A percentile compares a stretch with the other conserved stretches of the same genome.
These are phyloP conservation scores for Pseudopithomyces chartarum DNA, from an alignment of 2,329 filamentous ascomycete genomes.

Conservation along the genomic window DNA sequence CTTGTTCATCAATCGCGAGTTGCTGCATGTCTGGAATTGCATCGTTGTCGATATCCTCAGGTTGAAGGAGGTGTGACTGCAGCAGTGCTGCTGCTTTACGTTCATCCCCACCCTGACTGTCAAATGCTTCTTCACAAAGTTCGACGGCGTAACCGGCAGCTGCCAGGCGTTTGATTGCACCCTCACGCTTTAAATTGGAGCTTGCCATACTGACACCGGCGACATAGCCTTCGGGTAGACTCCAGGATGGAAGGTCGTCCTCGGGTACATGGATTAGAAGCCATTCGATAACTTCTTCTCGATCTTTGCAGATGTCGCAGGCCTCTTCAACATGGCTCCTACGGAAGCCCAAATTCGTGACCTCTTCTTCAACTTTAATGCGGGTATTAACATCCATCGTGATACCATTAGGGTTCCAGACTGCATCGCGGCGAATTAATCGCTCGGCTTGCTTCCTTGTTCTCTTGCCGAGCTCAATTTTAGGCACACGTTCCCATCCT, in stretches of 20 bases:
- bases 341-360: constrained; percentile 83
- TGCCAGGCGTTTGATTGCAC: constrained; percentile 79
- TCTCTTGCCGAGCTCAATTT: constrained; percentile 88
- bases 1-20: constrained; percentile 44
- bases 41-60: constrained; percentile 35
- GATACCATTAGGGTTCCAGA: constrained; percentile 85
- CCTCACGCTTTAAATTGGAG: constrained; percentile 79
- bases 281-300: constrained; percentile 94
- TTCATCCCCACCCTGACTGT: constrained; percentile 74
- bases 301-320: constrained; percentile 82
- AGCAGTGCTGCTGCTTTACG: constrained; percentile 76
- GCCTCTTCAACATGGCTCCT: constrained; percentile 88
- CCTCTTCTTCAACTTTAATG: constrained; percentile 69
- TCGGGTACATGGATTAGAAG: constrained; percentile 95
- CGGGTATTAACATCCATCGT: constrained; percentile 65
- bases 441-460: constrained; percentile 80
- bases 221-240: constrained; percentile 86
- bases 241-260: constrained; percentile 92
- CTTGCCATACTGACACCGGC: constrained; percentile 87
- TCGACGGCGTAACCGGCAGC: constrained; percentile 85
- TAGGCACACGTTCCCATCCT: constrained; percentile 83
- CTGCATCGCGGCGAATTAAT: constrained; percentile 74
- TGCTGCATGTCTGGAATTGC: constrained; percentile 39
- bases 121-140: constrained; percentile 78
- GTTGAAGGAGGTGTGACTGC: constrained; percentile 68